These are phyloP conservation scores for Phytophthora niederhauseri DNA, from an alignment of 352 stramenopile genomes.

Conservation along the genomic window DNA sequence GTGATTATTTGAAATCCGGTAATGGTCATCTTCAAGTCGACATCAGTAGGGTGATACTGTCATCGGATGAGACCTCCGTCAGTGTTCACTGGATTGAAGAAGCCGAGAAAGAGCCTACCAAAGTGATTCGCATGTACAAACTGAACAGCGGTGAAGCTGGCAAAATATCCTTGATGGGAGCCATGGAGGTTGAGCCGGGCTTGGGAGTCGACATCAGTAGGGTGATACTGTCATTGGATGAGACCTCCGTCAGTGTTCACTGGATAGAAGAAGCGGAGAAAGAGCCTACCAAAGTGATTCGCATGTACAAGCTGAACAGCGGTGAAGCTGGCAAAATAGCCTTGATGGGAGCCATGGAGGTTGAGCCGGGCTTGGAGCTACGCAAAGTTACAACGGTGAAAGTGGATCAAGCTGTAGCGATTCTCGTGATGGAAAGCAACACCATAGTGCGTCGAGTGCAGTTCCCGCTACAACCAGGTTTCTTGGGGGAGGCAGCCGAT, in stretches of 20 bases:
- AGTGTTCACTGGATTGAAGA: slow-evolving; percentile 6
- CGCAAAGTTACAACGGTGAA: slow-evolving; percentile 23
- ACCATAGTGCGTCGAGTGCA: slow-evolving; percentile 23
- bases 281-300: slow-evolving; percentile 24
- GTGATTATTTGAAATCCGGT: neutral
- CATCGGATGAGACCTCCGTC: slow-evolving; percentile 6
- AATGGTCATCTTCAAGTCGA: neutral
- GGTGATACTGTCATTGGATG: neutral
- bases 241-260: slow-evolving; percentile 9
- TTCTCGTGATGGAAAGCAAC: slow-evolving; percentile 19
- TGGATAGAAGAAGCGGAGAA: slow-evolving; percentile 20
- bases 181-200: slow-evolving; percentile 22
- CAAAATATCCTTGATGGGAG: slow-evolving; percentile 13
- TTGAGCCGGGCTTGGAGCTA: slow-evolving; percentile 18
- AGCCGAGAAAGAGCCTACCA: slow-evolving; percentile 23
- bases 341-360: slow-evolving; percentile 20
- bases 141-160: neutral
- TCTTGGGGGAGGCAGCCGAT: neutral
- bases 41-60: neutral
- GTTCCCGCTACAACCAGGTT: slow-evolving; percentile 1
- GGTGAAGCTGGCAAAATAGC: slow-evolving; percentile 2
- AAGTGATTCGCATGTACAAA: slow-evolving; percentile 23
- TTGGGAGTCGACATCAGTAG: neutral
- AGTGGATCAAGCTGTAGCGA: slow-evolving; percentile 4
- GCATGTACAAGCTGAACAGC: slow-evolving; percentile 7